Evolutionary conservation across 352 stramenopile genomes (phyloP).

Genomic region (Globisporangium uncinulatum): DNA sequence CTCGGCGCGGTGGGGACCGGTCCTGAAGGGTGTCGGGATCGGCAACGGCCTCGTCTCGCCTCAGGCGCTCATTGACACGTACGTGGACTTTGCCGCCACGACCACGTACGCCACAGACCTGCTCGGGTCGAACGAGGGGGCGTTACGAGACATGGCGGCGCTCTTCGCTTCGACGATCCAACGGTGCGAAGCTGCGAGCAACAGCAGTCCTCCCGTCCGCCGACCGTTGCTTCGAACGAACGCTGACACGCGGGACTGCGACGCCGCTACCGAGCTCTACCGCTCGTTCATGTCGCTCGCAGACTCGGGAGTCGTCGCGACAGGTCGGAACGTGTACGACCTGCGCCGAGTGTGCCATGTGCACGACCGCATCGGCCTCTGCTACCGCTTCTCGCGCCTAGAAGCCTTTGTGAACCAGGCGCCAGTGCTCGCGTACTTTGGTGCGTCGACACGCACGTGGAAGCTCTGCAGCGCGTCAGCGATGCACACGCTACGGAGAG

Average conservation of each 20-base stretch:
- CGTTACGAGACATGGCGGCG: conserved; percentile 8
- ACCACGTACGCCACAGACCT: conserved; percentile 44
- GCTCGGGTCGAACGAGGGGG: conserved; percentile 14
- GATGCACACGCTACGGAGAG: conserved; percentile 9
- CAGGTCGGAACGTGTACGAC: conserved; percentile 65
- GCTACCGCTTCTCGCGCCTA: conserved; percentile 58
- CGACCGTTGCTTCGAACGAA: background rate
- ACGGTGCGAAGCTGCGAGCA: conserved; percentile 7
- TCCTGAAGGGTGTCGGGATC: conserved; percentile 82
- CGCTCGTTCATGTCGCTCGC: conserved; percentile 14
- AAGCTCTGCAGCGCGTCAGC: conserved; percentile 36
- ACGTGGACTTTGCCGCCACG: conserved; percentile 36
- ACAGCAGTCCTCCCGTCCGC: background rate
- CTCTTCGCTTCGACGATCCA: conserved; percentile 17
- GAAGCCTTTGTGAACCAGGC: conserved; percentile 53
- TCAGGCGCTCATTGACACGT: conserved; percentile 36
- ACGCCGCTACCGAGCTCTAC: conserved; percentile 15
- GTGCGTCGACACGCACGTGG: conserved; percentile 27
- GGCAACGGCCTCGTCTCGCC: conserved; percentile 74
- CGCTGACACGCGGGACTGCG: conserved; percentile 12
- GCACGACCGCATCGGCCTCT: conserved; percentile 44
- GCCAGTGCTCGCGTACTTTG: conserved; percentile 37
- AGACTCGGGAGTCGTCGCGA: conserved; percentile 7
- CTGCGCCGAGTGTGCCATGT: conserved; percentile 44
- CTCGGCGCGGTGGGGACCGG: conserved; percentile 16